These are phyloP conservation scores for Leccinellum luteum DNA, from an alignment of 768 basidiomycete species.

Conservation along the genomic window DNA sequence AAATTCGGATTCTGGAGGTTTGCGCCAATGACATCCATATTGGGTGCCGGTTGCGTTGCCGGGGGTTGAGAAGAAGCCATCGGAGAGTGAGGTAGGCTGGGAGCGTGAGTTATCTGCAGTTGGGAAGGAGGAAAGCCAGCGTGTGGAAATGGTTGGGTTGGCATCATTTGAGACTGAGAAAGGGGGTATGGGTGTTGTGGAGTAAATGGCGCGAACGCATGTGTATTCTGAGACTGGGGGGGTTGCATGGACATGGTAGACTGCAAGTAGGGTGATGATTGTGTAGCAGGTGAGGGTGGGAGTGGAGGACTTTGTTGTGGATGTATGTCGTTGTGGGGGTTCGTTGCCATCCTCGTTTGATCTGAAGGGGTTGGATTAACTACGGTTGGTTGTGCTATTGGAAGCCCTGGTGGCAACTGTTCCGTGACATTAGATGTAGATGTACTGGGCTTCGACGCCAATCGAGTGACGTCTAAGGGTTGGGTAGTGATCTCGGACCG, in stretches of 20 bases:
- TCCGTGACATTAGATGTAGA: background rate
- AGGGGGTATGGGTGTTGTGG: constrained; percentile 18
- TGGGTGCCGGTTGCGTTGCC: constrained; percentile 13
- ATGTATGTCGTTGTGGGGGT: background rate
- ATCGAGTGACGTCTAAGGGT: background rate
- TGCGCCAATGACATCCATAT: constrained; percentile 2
- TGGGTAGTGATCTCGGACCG: constrained; percentile 3
- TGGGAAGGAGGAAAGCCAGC: constrained; percentile 17
- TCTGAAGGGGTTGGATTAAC: background rate
- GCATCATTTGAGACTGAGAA: constrained; percentile 17
- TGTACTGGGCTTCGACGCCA: constrained; percentile 1
- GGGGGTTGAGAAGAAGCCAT: constrained; percentile 17
- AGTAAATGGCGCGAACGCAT: constrained; percentile 10
- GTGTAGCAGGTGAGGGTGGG: constrained; percentile 3
- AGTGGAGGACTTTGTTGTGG: constrained; percentile 4
- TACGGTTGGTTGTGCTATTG: background rate
- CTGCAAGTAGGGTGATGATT: constrained; percentile 12
- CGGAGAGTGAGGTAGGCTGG: constrained; percentile 9
- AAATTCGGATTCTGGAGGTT: constrained; percentile 20
- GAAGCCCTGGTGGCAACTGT: background rate
- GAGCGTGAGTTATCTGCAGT: constrained; percentile 7
- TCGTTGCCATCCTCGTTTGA: background rate
- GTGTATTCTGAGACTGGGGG: constrained; percentile 20
- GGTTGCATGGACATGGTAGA: constrained; percentile 11
- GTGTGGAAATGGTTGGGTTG: constrained; percentile 19